Evolutionary conservation across 192 early-diverging fungal genomes (phyloP), one percentile per base, ranked within the genome.

Genomic region (Pilobolus umbonatus): DNA sequence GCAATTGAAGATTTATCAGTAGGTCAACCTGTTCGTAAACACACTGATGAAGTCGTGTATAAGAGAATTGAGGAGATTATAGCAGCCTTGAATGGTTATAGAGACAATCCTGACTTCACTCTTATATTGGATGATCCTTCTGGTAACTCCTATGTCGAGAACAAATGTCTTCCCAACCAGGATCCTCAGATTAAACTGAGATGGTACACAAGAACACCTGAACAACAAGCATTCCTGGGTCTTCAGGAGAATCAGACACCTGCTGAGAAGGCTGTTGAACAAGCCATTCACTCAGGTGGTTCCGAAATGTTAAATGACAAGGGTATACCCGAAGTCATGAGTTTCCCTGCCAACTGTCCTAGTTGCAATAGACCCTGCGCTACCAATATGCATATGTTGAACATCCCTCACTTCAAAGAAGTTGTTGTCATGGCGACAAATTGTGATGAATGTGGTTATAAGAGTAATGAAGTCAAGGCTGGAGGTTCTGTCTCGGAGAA

Each of bases 391-490:
- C 90, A 94, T 35, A 69, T 94, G 60, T 57, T 96, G 47, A 80
- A 93, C 53, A 95, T 96, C 62, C 94, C 94, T 35, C 92, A 97
- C 62, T 97, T 97, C 68, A 95, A 95, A 67, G 87, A 97, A 54
- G 90, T 96, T 11, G 86, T 97, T 44, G 90, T 97, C 61, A 96
- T 95, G 95, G 85, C 92, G 14, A 96, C 93, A 2, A 78, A 78
- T 43, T 97, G 95, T 74, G 91, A 96, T 14, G 19, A 39, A 22
- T 97, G 95, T 68, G 95, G 93, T 10, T 97, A 89, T 80, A 95
- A 94, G 81, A 87, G 82, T 47, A 97, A 95, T 70, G 95, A 97
- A 73, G 93, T 97, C 62, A 97, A 97, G 76, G 85, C 93, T 55
- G 92, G 94, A 49, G 93, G 95, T 12, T 80, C 92, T 17, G 87